Conservation (phyloP, 805 yeast genomes). For the Tetrapisispora iriomotensis region DNA sequence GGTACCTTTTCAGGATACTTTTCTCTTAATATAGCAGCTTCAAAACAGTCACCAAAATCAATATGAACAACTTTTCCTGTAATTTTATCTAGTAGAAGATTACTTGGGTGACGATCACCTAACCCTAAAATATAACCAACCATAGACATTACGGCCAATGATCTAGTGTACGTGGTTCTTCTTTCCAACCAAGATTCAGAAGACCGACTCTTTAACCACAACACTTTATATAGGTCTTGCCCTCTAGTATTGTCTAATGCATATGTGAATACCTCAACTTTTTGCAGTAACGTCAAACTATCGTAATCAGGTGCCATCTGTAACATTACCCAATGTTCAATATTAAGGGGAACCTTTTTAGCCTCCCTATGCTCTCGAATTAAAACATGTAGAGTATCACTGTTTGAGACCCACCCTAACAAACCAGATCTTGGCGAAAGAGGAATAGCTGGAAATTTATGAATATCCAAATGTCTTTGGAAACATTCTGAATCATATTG, state of each 20-base stretch:
- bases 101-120: conserved; percentile 97
- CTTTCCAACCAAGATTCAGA: conserved; percentile 98
- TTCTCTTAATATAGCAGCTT: conserved; percentile 92
- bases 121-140: conserved; percentile 93
- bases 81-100: conserved; percentile 84
- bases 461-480: conserved; percentile 89
- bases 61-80: conserved; percentile 96
- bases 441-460: conserved; percentile 88
- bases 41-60: conserved; percentile 98
- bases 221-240: conserved; percentile 86
- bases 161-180: conserved; percentile 90
- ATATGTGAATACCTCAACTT: conserved; percentile 93
- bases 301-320: conserved; percentile 98
- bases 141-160: conserved; percentile 98
- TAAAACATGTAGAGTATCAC: conserved; percentile 91
- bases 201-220: conserved; percentile 93
- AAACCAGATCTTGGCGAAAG: conserved; percentile 94
- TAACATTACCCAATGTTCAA: conserved; percentile 90
- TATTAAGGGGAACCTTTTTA: conserved; percentile 76
- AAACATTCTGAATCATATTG: conserved; percentile 91
- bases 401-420: conserved; percentile 94
- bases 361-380: conserved; percentile 90
- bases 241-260: conserved; percentile 94
- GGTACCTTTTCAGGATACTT: conserved; percentile 98
- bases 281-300: conserved; percentile 74